phyloP scores from a whole-genome alignment of 345 rosid genomes.

The Gossypium longicalyx region DNA sequence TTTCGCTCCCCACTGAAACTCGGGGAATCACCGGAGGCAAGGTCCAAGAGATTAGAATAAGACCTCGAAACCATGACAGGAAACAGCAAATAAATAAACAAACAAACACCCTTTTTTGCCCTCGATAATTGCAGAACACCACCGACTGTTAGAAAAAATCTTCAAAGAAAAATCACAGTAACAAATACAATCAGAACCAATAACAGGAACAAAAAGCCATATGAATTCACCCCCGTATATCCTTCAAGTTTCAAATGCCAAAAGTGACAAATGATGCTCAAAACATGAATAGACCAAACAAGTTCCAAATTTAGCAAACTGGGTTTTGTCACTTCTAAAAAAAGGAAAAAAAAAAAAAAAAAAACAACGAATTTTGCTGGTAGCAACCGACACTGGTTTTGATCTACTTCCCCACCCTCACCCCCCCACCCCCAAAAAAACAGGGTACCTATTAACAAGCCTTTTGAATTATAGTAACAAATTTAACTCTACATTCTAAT shows the following conservation, averaged over 20 bases:
- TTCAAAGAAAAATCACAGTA: constrained; percentile 11
- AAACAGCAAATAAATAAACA: not conserved
- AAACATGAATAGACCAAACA: not conserved
- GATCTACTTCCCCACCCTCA: not conserved
- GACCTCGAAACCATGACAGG: constrained; percentile 75
- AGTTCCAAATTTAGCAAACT: not conserved
- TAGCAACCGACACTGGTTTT: not conserved
- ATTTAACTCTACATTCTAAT: constrained; percentile 7
- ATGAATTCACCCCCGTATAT: not conserved
- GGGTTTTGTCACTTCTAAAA: not conserved
- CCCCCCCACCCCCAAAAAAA: not conserved
- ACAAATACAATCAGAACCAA: not conserved
- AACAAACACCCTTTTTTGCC: constrained; percentile 6
- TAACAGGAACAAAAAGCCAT: not conserved
- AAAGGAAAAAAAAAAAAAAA: not conserved
- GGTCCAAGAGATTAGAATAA: constrained; percentile 88
- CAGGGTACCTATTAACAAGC: not conserved
- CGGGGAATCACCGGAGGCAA: constrained; percentile 64
- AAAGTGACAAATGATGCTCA: not conserved
- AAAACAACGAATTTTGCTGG: not conserved
- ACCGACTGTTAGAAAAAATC: constrained; percentile 13
- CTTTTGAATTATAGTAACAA: not conserved
- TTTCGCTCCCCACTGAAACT: constrained; percentile 56
- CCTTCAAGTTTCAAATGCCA: not conserved
- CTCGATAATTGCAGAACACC: constrained; percentile 10